Base-by-base conservation (phyloP, 176 grass and related monocot genomes). In the Tillandsia fasciculata region DNA sequence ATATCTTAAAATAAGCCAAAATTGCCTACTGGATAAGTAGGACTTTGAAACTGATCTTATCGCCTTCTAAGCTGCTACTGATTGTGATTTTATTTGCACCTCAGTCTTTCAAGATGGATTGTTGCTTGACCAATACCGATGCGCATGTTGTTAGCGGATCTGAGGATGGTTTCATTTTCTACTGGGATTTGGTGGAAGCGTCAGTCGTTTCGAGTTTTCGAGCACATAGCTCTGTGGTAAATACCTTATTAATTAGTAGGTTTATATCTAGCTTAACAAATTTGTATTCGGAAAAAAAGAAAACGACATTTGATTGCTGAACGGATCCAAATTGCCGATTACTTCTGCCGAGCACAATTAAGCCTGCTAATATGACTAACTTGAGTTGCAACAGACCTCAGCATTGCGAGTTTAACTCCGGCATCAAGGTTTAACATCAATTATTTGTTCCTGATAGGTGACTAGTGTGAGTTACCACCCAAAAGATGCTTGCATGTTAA, bases 51-150 rank as follows among this genome's bases (percentile, higher is more conserved):
- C 9, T 18, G 56, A 15, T 2, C 13, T 14, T 10, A 18, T 23
- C 17, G 7, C 15, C 22, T n/a, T 61, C 10, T 61, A 15, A 18
- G 56, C 22, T 9, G 12, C 58, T 50, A 29, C 8, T 66, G n/a
- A 33, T 42, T n/a, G 3, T 78, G 50, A 63, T 75, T 50, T 54
- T 64, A 14, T 63, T 11, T 72, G 42, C 42, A 20, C 15, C 56
- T n/a, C 59, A 96, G 92, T 87, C 92, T 17, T 92, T 73, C 88
- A 96, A 89, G 78, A 92, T 96, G 92, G 88, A 96, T 82, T 96
- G 86, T 66, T 96, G 88, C 71, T 73, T 96, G 26, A 96, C 92
- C 5, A 96, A 96, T 66, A 90, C 87, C 6, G 92, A 96, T 81
- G 88, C 92, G 24, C 87, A 87, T 89, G 79, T 96, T 71, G 74